Percentiles rank a stretch among this genome's conserved stretches.
Conservation (phyloP, 2,329 filamentous ascomycete species). For the Clarireedia monteithiana region DNA sequence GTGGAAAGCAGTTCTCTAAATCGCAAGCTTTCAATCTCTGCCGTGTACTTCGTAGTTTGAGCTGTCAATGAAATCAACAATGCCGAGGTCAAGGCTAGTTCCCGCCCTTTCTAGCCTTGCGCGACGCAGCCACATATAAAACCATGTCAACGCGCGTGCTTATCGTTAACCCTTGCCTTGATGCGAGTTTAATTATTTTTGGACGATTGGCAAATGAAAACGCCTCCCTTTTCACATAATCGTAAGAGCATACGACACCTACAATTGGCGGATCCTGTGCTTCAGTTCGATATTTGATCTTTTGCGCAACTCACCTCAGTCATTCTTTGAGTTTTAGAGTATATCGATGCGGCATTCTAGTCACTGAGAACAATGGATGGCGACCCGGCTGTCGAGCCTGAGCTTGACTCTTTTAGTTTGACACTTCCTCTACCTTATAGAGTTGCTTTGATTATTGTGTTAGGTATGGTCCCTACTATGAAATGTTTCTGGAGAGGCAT, state of each 20-base stretch:
- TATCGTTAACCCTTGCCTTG: neutral
- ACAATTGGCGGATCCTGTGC: neutral
- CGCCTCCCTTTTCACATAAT: neutral
- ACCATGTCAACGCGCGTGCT: neutral
- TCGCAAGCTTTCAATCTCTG: neutral
- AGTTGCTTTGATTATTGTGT: constrained; percentile 74
- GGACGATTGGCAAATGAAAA: neutral
- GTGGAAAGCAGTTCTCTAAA: too few species aligned
- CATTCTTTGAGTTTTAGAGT: constrained; percentile 16
- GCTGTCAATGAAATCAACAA: neutral
- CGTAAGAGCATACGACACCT: neutral
- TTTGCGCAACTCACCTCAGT: constrained; percentile 18
- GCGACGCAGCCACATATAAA: neutral
- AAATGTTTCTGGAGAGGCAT: neutral
- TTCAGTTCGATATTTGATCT: neutral
- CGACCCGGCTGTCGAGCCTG: constrained; percentile 60
- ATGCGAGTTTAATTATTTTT: constrained; percentile 2
- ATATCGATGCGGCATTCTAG: constrained; percentile 24
- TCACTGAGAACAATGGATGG: constrained; percentile 52
- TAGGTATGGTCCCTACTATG: constrained; percentile 49
- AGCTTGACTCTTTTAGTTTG: constrained; percentile 80
- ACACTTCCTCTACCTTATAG: constrained; percentile 84
- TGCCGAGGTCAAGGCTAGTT: constrained; percentile 7
- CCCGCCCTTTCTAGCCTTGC: neutral
- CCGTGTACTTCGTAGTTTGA: neutral